Base-by-base conservation (phyloP, 2,329 filamentous ascomycete genomes). In the Calycina herbarum region DNA sequence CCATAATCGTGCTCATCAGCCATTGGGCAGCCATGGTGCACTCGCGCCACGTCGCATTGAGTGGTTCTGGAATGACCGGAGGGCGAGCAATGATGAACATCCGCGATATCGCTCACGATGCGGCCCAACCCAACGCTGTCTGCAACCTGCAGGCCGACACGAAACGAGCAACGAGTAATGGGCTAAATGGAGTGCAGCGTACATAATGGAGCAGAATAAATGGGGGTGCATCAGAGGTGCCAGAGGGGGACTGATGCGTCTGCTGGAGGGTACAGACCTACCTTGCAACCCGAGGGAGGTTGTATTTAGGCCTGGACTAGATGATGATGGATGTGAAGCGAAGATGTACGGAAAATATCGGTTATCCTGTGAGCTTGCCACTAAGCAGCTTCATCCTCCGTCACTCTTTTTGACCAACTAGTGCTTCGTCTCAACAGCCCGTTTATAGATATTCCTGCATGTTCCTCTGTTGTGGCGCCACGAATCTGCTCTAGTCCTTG, bases 81-180 rank as follows among this genome's bases (percentile, higher is more conserved):
- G 58, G 33, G 69, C 67, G 62, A 57, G 58, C 69, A 62, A 67
- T 68, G 66, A 65, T 59, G 54, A 61, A 45, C 51, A 54, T 61
- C 62, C 67, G 71, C 72, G 70, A 71, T 70, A 68, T 72, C 71
- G 70, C 70, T 67, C 61, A 24, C 31, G 61, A 67, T 73, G 72
- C 73, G 68, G 73, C 73, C 73, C 73, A 75, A 75, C 66, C 73
- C 73, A 75, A 74, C 66, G 69, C 66, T 72, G 72, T 70, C 71
- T 51, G 64, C 65, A 67, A 69, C 33, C 67, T 70, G 56, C 56
- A 35, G 27, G 31, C 15, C 56, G 20, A 54, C 20, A 54, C 48
- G 48, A 54, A 54, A 54, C 20, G 48, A 54, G 48, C 13, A 54
- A 27, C 48, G 48, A 54, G 20, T 54, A 27, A 54, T 54, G 48